These are phyloP conservation scores for Moesziomyces antarcticus DNA, from an alignment of 1,284 basidiomycete genomes.

Conservation along the genomic window DNA sequence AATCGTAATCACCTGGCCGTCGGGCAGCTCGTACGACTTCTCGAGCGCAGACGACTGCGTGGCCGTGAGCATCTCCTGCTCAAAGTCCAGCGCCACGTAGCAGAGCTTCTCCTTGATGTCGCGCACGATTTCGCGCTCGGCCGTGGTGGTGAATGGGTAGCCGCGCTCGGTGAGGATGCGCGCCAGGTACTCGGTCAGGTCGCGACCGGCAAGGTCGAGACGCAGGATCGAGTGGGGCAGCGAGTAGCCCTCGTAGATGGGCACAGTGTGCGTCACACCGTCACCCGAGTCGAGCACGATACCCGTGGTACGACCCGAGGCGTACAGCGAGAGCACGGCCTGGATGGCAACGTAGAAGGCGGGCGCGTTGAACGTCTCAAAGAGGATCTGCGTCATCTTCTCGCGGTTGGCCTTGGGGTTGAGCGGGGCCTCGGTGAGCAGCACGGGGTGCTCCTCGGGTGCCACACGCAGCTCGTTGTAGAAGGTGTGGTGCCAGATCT, in stretches of 20 bases:
- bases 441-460: constrained; percentile 88
- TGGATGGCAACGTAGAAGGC: constrained; percentile 94
- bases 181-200: constrained; percentile 88
- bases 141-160: constrained; percentile 90
- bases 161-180: constrained; percentile 94
- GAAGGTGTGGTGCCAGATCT: constrained; percentile 68
- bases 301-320: constrained; percentile 90
- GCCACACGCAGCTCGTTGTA: constrained; percentile 72
- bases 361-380: constrained; percentile 93
- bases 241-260: constrained; percentile 95
- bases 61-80: constrained; percentile 93
- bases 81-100: constrained; percentile 96
- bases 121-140: constrained; percentile 93
- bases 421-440: constrained; percentile 92
- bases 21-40: constrained; percentile 95
- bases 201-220: constrained; percentile 93
- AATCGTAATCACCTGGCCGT: constrained; percentile 95
- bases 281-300: constrained; percentile 94
- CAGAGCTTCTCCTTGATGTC: constrained; percentile 99
- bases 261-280: constrained; percentile 92
- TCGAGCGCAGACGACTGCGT: constrained; percentile 90
- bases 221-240: constrained; percentile 93
- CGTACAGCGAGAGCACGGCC: constrained; percentile 90
- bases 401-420: constrained; percentile 95
- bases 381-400: constrained; percentile 98